phyloP scores from a whole-genome alignment of 2,329 filamentous ascomycete genomes.

The Botrytis fragariae region DNA sequence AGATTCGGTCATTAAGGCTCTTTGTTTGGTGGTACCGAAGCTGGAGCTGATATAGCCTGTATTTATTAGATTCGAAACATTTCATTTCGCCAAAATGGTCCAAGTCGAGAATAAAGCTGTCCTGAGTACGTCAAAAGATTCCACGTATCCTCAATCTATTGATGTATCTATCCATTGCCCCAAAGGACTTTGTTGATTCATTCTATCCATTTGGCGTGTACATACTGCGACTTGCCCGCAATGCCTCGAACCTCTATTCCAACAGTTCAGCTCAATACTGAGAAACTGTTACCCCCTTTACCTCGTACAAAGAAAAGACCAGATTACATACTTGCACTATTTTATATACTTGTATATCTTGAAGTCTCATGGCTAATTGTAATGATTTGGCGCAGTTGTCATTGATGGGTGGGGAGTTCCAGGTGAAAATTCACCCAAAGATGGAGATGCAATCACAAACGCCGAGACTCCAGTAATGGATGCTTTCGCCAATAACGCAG shows the following conservation, averaged over 20 bases:
- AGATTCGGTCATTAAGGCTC: not conserved
- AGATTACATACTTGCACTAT: conserved; percentile 45
- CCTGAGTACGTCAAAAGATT: conserved; percentile 52
- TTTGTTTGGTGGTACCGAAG: conserved; percentile 24
- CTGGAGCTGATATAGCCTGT: conserved; percentile 23
- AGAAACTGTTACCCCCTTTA: conserved; percentile 16
- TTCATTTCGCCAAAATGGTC: conserved; percentile 48
- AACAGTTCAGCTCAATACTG: conserved; percentile 19
- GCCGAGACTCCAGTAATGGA: conserved; percentile 96
- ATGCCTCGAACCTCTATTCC: conserved; percentile 19
- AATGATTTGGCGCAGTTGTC: conserved; percentile 69
- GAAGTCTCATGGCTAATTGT: conserved; percentile 60
- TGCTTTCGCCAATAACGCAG: conserved; percentile 74
- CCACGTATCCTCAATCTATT: conserved; percentile 36
- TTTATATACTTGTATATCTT: conserved; percentile 55
- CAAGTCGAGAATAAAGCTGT: conserved; percentile 65
- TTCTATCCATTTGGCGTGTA: conserved; percentile 9
- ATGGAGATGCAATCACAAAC: conserved; percentile 93
- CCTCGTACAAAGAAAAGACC: conserved; percentile 10
- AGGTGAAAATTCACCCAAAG: conserved; percentile 71
- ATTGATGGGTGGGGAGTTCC: conserved; percentile 98
- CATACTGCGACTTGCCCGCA: not conserved
- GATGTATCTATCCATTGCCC: not conserved
- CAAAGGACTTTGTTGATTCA: not conserved
- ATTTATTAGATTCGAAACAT: conserved; percentile 17